A percentile compares a stretch with the other conserved stretches of the same genome.
These are phyloP conservation scores for Phlyctochytrium planicorne DNA, from an alignment of 192 early-diverging fungal genomes.

Conservation along the genomic window DNA sequence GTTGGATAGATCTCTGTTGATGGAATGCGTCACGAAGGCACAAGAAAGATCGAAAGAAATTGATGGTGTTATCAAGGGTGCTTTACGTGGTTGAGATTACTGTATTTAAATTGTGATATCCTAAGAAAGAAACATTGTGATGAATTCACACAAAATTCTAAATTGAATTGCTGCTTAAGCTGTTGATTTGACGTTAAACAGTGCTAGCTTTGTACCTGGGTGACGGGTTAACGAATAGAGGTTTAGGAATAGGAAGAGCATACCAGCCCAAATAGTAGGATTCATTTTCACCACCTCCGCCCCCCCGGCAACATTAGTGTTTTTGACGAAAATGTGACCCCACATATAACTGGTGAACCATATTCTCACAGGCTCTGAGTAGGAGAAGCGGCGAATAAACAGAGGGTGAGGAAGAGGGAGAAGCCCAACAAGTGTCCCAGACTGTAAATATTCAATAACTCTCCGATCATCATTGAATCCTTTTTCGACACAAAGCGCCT, in stretches of 20 bases:
- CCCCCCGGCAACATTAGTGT: slow-evolving; percentile 17
- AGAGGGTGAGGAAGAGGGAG: slow-evolving; percentile 51
- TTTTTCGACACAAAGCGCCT: slow-evolving; percentile 59
- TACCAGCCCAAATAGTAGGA: slow-evolving; percentile 49
- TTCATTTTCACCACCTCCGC: slow-evolving; percentile 39
- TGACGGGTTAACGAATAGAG: background rate
- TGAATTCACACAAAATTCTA: background rate
- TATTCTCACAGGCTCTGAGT: slow-evolving; percentile 31
- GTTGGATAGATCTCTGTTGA: background rate
- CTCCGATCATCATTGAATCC: slow-evolving; percentile 61
- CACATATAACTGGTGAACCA: slow-evolving; percentile 54
- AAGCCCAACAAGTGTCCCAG: slow-evolving; percentile 49
- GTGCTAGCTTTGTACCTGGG: background rate
- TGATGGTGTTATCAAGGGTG: background rate
- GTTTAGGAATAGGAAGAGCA: background rate
- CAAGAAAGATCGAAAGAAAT: background rate
- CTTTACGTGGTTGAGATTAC: too few species aligned
- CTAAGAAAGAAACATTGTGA: background rate
- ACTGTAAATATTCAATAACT: slow-evolving; percentile 53
- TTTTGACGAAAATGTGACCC: slow-evolving; percentile 44
- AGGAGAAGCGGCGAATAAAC: slow-evolving; percentile 37
- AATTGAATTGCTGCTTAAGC: background rate
- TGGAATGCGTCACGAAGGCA: background rate
- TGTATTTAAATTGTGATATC: background rate
- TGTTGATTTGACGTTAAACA: background rate